Conservation (phyloP, 2,329 filamentous ascomycete genomes). For the Huntiella decipiens region DNA sequence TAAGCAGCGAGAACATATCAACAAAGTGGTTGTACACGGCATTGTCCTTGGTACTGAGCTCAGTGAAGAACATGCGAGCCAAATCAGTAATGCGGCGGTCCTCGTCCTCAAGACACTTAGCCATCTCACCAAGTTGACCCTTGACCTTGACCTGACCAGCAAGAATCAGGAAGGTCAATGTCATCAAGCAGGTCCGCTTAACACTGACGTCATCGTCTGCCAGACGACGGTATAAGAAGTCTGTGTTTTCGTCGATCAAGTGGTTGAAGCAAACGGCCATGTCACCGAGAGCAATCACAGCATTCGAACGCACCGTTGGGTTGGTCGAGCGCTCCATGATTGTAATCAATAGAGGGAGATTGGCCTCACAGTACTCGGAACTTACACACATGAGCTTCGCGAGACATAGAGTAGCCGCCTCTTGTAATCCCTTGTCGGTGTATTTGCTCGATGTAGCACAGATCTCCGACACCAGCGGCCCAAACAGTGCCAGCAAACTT, state of each 20-base stretch:
- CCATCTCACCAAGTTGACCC: conserved; percentile 95
- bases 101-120: conserved; percentile 92
- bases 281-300: conserved; percentile 89
- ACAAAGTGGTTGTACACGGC: conserved; percentile 99
- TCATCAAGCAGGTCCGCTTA: conserved; percentile 96
- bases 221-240: conserved; percentile 85
- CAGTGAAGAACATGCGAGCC: conserved; percentile 94
- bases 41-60: conserved; percentile 94
- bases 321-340: conserved; percentile 92
- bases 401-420: conserved; percentile 80
- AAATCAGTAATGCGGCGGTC: conserved; percentile 88
- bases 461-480: conserved; percentile 78
- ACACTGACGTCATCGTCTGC: conserved; percentile 78
- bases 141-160: conserved; percentile 99
- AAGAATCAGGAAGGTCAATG: conserved; percentile 86
- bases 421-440: conserved; percentile 74
- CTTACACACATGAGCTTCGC: conserved; percentile 98
- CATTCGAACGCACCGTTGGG: conserved; percentile 83
- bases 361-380: conserved; percentile 84
- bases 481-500: conserved; percentile 77
- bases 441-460: conserved; percentile 90
- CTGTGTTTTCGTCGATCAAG: conserved; percentile 95
- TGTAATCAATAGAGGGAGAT: conserved; percentile 83
- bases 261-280: conserved; percentile 99
- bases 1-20: conserved; percentile 91